Percentiles rank a stretch among this genome's conserved stretches.
phyloP scores from a whole-genome alignment of 2,329 filamentous ascomycete species.

The Tolypocladium ovalisporum region DNA sequence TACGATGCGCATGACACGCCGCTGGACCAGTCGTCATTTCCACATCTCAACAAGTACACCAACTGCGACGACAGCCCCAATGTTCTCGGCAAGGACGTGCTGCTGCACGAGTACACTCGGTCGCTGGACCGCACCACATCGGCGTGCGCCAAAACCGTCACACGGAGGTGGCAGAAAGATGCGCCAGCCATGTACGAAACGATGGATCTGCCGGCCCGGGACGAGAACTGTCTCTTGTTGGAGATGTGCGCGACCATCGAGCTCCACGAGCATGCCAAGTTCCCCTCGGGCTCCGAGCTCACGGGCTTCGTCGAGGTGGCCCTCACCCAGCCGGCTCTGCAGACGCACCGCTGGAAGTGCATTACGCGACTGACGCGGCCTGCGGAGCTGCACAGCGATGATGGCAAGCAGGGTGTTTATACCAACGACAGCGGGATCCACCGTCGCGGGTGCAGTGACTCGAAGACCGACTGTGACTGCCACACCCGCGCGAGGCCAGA shows the following conservation, averaged over 20 bases:
- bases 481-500: slow-evolving; percentile 33
- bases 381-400: slow-evolving; percentile 38
- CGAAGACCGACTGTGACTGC: slow-evolving; percentile 39
- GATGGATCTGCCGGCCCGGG: slow-evolving; percentile 35
- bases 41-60: slow-evolving; percentile 43
- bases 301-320: slow-evolving; percentile 48
- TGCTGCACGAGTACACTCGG: slow-evolving; percentile 49
- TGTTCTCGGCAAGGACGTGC: slow-evolving; percentile 37
- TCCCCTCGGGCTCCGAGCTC: slow-evolving; percentile 49
- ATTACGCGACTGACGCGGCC: slow-evolving; percentile 48
- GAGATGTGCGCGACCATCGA: slow-evolving; percentile 53
- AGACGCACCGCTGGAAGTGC: slow-evolving; percentile 50
- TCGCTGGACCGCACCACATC: slow-evolving; percentile 44
- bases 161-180: slow-evolving; percentile 44
- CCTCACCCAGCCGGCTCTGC: slow-evolving; percentile 40
- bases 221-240: slow-evolving; percentile 44
- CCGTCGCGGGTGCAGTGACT: slow-evolving; percentile 38
- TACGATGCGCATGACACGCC: slow-evolving; percentile 31
- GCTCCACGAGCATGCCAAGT: slow-evolving; percentile 44
- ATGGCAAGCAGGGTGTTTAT: slow-evolving; percentile 31
- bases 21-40: slow-evolving; percentile 37
- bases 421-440: slow-evolving; percentile 42
- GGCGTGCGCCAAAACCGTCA: slow-evolving; percentile 41
- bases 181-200: slow-evolving; percentile 46
- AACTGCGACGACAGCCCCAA: slow-evolving; percentile 40